A percentile compares a stretch with the other conserved stretches of the same genome.
Conservation (phyloP, 768 basidiomycete genomes). For the Boletus tylopilopsis region DNA sequence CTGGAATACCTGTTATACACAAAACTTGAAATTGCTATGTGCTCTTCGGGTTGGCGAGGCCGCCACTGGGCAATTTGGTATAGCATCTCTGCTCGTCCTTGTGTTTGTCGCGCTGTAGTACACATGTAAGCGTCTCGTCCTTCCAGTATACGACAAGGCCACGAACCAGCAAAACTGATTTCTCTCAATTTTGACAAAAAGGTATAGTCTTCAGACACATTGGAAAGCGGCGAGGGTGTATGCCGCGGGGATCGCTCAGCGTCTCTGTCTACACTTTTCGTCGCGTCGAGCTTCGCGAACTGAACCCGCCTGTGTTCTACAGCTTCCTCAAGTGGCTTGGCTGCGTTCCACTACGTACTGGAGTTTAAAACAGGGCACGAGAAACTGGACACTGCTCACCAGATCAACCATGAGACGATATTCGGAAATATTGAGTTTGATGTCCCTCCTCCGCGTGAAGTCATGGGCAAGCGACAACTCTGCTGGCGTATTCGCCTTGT, state of each 20-base stretch:
- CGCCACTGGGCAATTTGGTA: conserved; percentile 38
- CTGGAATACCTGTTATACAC: conserved; percentile 63
- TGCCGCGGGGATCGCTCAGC: not conserved
- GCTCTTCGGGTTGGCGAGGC: conserved; percentile 34
- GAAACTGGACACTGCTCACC: conserved; percentile 24
- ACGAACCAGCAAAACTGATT: conserved; percentile 27
- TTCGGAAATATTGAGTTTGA: conserved; percentile 8
- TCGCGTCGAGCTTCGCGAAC: not conserved
- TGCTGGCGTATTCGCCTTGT: conserved; percentile 21
- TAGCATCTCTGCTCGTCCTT: conserved; percentile 48
- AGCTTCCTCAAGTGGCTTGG: conserved; percentile 34
- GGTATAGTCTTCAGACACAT: not conserved
- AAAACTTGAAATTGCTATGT: conserved; percentile 39
- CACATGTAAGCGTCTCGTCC: not conserved
- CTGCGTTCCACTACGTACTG: conserved; percentile 41
- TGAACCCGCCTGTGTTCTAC: conserved; percentile 10
- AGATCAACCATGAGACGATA: conserved; percentile 39
- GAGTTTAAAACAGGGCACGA: not conserved
- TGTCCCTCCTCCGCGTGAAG: conserved; percentile 30
- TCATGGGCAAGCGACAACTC: conserved; percentile 35
- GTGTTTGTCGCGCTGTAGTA: conserved; percentile 53
- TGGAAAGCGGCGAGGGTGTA: not conserved
- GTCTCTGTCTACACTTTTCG: not conserved
- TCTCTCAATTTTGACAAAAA: conserved; percentile 16
- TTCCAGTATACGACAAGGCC: not conserved